Conservation (phyloP, 2,329 filamentous ascomycete species). For the Talaromyces atroroseus region DNA sequence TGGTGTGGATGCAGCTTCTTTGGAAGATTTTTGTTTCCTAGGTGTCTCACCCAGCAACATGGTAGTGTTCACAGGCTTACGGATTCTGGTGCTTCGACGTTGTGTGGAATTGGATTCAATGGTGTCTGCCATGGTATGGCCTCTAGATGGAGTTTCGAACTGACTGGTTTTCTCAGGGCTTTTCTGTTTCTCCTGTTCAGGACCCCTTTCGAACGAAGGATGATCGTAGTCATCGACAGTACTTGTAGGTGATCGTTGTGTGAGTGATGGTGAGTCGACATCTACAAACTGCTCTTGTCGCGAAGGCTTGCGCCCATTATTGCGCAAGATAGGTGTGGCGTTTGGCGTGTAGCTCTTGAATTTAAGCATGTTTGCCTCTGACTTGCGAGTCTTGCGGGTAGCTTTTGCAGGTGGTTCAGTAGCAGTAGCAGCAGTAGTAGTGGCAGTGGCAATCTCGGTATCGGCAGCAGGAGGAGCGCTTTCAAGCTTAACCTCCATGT, state of each 20-base stretch:
- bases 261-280: not conserved
- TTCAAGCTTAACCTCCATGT: slow-evolving; percentile 1
- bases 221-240: slow-evolving; percentile 10
- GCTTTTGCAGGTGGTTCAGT: not conserved
- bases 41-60: slow-evolving; percentile 4
- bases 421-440: not conserved
- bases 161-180: slow-evolving; percentile 1
- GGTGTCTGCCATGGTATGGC: not conserved
- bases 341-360: slow-evolving; percentile 14
- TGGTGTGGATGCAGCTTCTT: not conserved
- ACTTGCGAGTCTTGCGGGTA: slow-evolving; percentile 12
- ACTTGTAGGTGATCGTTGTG: slow-evolving; percentile 2
- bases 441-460: not conserved
- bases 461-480: not conserved
- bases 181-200: slow-evolving; percentile 5
- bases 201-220: not conserved
- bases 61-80: slow-evolving; percentile 6
- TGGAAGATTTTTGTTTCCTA: not conserved
- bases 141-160: slow-evolving; percentile 8
- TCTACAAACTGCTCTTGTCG: slow-evolving; percentile 8
- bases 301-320: slow-evolving; percentile 2
- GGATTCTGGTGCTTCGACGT: slow-evolving; percentile 12
- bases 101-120: slow-evolving; percentile 7
- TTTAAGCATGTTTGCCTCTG: slow-evolving; percentile 6
- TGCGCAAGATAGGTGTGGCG: slow-evolving; percentile 2